phyloP scores from a whole-genome alignment of 78 protist species.

The Dictyostelium capitatum region DNA sequence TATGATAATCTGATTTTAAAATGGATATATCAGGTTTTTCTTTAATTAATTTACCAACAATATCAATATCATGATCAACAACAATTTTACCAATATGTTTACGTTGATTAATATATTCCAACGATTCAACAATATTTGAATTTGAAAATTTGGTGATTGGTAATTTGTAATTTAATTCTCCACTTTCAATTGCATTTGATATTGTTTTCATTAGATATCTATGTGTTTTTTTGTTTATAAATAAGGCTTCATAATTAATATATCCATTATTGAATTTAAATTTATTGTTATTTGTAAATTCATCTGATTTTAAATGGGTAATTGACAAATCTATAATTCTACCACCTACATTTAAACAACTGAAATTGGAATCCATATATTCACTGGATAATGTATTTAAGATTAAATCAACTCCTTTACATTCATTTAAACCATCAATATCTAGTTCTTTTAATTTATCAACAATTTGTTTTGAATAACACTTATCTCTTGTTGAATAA shows the following conservation, averaged over 20 bases:
- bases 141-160: too few relatives aligned
- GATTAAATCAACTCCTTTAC: conserved; percentile 85
- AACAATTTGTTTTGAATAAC: background rate
- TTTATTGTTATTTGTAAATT: background rate
- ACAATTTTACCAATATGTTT: too few relatives aligned
- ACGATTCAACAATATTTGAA: too few relatives aligned
- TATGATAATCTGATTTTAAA: too few relatives aligned
- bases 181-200: background rate
- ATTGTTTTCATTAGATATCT: too few relatives aligned
- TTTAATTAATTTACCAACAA: too few relatives aligned
- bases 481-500: background rate
- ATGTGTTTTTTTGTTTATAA: too few relatives aligned
- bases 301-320: background rate
- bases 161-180: too few relatives aligned
- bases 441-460: background rate
- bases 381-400: conserved; percentile 65
- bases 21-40: too few relatives aligned
- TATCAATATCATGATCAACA: too few relatives aligned
- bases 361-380: conserved; percentile 28
- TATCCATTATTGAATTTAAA: background rate
- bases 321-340: conserved; percentile 71
- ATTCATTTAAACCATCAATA: too few relatives aligned
- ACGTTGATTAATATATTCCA: too few relatives aligned
- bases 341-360: conserved; percentile 26
- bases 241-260: background rate